These are phyloP conservation scores for Arabis hirsuta DNA, from an alignment of 345 rosid genomes.

Conservation along the genomic window DNA sequence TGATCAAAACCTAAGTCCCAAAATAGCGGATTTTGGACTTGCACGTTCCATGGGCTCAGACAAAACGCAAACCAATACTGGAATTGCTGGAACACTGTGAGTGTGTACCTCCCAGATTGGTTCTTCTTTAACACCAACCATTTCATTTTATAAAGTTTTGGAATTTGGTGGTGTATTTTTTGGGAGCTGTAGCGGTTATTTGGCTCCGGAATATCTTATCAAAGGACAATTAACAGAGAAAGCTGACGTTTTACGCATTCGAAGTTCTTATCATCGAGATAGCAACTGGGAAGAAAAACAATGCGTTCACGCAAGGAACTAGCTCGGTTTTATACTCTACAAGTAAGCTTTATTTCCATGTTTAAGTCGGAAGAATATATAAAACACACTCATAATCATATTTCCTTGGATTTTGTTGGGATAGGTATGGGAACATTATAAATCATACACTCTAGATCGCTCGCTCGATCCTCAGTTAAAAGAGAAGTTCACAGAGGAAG, in stretches of 20 bases:
- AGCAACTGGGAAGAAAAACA: slow-evolving; percentile 65
- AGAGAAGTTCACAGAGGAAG: slow-evolving; percentile 43
- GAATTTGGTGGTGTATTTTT: not conserved
- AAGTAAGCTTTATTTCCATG: slow-evolving; percentile 38
- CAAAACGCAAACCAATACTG: slow-evolving; percentile 62
- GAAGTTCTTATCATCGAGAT: slow-evolving; percentile 77
- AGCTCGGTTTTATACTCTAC: slow-evolving; percentile 58
- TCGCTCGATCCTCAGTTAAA: slow-evolving; percentile 54
- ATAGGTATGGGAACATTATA: slow-evolving; percentile 77
- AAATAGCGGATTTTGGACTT: slow-evolving; percentile 89
- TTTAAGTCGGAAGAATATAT: not conserved
- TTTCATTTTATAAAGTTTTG: slow-evolving; percentile 3
- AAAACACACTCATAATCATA: not conserved
- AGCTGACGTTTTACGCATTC: slow-evolving; percentile 74
- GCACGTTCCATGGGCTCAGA: slow-evolving; percentile 56
- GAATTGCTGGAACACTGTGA: slow-evolving; percentile 85
- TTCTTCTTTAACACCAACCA: not conserved
- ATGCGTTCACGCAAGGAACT: slow-evolving; percentile 56
- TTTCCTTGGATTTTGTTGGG: slow-evolving; percentile 8
- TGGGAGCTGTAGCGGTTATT: slow-evolving; percentile 61
- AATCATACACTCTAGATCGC: slow-evolving; percentile 40
- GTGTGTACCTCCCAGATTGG: slow-evolving; percentile 22
- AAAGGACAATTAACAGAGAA: slow-evolving; percentile 75
- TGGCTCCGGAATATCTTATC: slow-evolving; percentile 87
- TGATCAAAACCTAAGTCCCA: slow-evolving; percentile 65